Evolutionary conservation across 345 rosid genomes (phyloP).

Genomic region (Balakata baccata): DNA sequence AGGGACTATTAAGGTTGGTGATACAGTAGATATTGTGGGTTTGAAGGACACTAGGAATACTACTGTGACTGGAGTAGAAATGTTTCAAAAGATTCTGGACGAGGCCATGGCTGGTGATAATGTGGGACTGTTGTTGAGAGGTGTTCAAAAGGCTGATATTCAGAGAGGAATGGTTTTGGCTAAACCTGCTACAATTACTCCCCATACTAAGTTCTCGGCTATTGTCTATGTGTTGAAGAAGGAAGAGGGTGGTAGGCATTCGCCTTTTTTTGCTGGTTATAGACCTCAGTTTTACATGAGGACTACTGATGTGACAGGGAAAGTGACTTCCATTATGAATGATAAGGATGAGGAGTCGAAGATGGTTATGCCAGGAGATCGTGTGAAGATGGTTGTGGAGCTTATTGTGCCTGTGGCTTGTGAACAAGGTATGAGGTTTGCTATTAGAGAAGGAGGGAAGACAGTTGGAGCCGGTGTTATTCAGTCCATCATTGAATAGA

Average conservation of each 20-base stretch:
- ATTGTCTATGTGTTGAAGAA: constrained; percentile 92
- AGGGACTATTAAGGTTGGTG: constrained; percentile 71
- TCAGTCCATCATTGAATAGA: constrained; percentile 56
- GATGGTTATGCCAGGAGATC: constrained; percentile 98
- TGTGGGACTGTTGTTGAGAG: constrained; percentile 86
- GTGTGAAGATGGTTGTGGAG: constrained; percentile 86
- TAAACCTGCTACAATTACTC: constrained; percentile 76
- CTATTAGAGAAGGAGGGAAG: constrained; percentile 94
- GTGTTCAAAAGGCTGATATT: constrained; percentile 77
- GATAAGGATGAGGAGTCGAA: constrained; percentile 91
- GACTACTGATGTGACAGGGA: constrained; percentile 92
- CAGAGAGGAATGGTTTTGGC: constrained; percentile 97
- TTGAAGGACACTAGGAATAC: constrained; percentile 67
- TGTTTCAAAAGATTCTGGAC: constrained; percentile 87
- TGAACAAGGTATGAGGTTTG: constrained; percentile 95
- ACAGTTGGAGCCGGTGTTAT: constrained; percentile 96
- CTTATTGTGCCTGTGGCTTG: constrained; percentile 90
- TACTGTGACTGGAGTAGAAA: constrained; percentile 80
- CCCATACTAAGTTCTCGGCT: constrained; percentile 68
- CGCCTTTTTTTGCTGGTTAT: constrained; percentile 81
- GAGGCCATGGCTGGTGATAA: constrained; percentile 93
- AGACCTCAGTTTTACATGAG: constrained; percentile 97
- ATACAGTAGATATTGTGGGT: constrained; percentile 79
- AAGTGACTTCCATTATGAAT: constrained; percentile 68
- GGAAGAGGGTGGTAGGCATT: constrained; percentile 97